A percentile compares a stretch with the other conserved stretches of the same genome.
These are phyloP conservation scores for Colletotrichum magnum DNA, from an alignment of 2,329 filamentous ascomycete species.

Conservation along the genomic window DNA sequence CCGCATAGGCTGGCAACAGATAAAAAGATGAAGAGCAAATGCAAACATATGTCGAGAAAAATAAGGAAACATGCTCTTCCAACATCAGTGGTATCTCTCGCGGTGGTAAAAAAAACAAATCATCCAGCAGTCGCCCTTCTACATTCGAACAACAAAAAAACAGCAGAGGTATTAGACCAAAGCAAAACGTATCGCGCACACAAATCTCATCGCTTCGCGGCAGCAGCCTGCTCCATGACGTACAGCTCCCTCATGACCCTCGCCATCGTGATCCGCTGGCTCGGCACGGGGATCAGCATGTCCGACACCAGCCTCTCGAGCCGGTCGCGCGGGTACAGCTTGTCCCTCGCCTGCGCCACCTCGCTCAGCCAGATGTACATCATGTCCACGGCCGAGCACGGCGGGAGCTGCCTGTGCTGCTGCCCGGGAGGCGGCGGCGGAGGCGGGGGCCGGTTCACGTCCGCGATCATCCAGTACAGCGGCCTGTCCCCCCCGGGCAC, in stretches of 20 bases:
- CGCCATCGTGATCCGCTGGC: constrained; percentile 68
- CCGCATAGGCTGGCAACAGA: too few species aligned
- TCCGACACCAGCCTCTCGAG: constrained; percentile 67
- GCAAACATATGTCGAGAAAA: neutral
- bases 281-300: constrained; percentile 67
- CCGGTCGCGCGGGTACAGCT: constrained; percentile 61
- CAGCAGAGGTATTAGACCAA: constrained; percentile 19
- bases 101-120: constrained; percentile 3
- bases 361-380: constrained; percentile 72
- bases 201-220: constrained; percentile 27
- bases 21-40: constrained; percentile 2
- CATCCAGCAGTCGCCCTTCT: constrained; percentile 21
- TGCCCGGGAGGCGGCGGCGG: constrained; percentile 55
- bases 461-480: constrained; percentile 72
- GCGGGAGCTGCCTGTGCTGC: constrained; percentile 35
- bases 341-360: constrained; percentile 62
- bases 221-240: constrained; percentile 29
- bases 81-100: constrained; percentile 42
- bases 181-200: constrained; percentile 3
- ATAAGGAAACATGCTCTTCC: neutral
- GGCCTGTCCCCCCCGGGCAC: constrained; percentile 55
- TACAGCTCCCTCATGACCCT: constrained; percentile 62
- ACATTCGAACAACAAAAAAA: constrained; percentile 20
- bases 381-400: constrained; percentile 58
- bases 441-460: constrained; percentile 61